Base-by-base conservation (phyloP, 1,284 basidiomycete genomes). In the Ustilago vetiveriae region DNA sequence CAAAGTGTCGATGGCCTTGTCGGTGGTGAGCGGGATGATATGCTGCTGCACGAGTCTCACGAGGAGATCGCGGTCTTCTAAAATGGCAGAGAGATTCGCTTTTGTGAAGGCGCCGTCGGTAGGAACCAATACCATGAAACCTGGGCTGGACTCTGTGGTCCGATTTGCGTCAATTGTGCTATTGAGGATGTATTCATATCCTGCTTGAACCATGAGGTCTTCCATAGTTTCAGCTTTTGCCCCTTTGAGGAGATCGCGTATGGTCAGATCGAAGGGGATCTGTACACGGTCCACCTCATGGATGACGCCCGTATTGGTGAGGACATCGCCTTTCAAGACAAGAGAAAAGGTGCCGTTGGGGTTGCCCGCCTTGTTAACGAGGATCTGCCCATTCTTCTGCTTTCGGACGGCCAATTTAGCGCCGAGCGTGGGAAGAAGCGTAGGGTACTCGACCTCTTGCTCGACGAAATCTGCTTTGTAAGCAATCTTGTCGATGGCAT, bases 91-190 rank as follows among this genome's bases (percentile, higher is more conserved):
- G 44, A 98, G 83, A 82, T 98, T 95, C 77, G 91, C 83, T n/a
- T 87, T 84, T 69, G 92, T 90, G 85, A 98, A 96, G 0, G 95
- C 94, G 58, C 90, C 89, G 78, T 99, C 96, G 2, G 88, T 89
- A 1, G 96, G 96, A 71, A 91, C 92, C 5, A 99, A 86, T 1
- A 99, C 51, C 23, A 81, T 56, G 46, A 56, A 66, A 35, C 56
- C 52, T 13, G 35, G 30, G 24, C 40, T 46, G 19, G 40, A 21
- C 17, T 42, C 32, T 22, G 24, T 13, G 19, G 45, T 52, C 32
- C 54, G 29, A 33, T 55, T 50, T 13, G 32, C 33, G 2, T 43
- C 43, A 11, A 65, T 42, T 2, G 90, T 90, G 7, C 93, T 93
- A 72, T 96, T 90, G 51, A 97, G 84, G 17, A 97, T 84, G 92